Evolutionary conservation across 2,329 filamentous ascomycete genomes (phyloP).

Genomic region (Botrytis sinoallii): DNA sequence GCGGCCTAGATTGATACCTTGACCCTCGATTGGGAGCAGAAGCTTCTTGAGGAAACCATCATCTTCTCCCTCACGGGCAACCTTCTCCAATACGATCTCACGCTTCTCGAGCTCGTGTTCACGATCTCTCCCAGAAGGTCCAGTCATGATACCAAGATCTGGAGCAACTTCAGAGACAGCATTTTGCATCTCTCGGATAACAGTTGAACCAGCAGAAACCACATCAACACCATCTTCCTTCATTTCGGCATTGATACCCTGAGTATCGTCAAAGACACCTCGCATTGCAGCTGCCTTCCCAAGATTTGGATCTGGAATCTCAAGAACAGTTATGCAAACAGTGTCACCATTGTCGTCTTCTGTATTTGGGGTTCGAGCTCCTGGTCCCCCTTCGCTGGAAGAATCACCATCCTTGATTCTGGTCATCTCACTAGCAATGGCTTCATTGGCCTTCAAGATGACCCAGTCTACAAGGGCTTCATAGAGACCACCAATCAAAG

Average conservation of each 20-base stretch:
- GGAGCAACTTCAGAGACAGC: constrained; percentile 74
- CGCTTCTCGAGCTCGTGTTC: constrained; percentile 78
- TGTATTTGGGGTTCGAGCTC: constrained; percentile 61
- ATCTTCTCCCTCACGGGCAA: constrained; percentile 75
- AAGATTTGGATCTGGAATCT: constrained; percentile 74
- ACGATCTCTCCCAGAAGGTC: constrained; percentile 65
- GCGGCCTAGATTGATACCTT: constrained; percentile 79
- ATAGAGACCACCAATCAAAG: constrained; percentile 82
- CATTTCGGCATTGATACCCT: constrained; percentile 96
- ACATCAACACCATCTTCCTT: constrained; percentile 89
- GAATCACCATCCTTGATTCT: constrained; percentile 64
- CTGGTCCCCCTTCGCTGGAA: constrained; percentile 61
- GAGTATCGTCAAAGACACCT: constrained; percentile 86
- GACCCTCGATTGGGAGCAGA: constrained; percentile 71
- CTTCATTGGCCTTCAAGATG: constrained; percentile 79
- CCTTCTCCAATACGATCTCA: constrained; percentile 80
- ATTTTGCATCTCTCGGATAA: constrained; percentile 81
- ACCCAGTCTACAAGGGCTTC: constrained; percentile 96
- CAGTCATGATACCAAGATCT: constrained; percentile 72
- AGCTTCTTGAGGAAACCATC: constrained; percentile 80
- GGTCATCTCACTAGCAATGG: constrained; percentile 74
- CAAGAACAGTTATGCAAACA: constrained; percentile 83
- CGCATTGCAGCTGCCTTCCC: constrained; percentile 88
- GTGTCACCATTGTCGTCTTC: constrained; percentile 75
- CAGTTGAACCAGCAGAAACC: constrained; percentile 69